Percentiles rank a stretch among this genome's conserved stretches.
phyloP scores from a whole-genome alignment of 2,329 filamentous ascomycete genomes.

The Talaromyces amestolkiae region DNA sequence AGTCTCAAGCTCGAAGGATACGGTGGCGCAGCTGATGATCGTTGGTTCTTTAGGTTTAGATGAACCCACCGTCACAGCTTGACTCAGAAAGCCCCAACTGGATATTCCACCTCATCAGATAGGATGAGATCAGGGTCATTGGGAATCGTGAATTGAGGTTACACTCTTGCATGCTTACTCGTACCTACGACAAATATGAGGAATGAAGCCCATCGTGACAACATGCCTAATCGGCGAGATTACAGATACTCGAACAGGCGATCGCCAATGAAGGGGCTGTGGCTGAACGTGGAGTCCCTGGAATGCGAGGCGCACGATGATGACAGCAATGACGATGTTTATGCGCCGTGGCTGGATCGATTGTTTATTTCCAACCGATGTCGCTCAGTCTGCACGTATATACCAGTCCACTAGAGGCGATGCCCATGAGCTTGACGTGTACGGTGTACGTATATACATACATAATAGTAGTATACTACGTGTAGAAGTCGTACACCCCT shows the following conservation, averaged over 20 bases:
- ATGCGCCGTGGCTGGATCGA: neutral
- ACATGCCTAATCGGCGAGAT: neutral
- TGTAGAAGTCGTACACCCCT: neutral
- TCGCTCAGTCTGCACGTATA: neutral
- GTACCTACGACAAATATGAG: neutral
- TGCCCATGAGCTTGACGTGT: neutral
- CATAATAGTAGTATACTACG: too few relatives aligned
- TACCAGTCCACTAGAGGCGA: neutral
- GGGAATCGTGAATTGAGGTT: neutral
- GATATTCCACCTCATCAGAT: neutral
- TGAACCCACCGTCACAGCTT: neutral
- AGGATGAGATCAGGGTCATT: neutral
- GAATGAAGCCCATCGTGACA: neutral
- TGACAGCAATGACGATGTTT: slow-evolving; percentile 2
- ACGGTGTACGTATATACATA: neutral
- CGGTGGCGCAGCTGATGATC: slow-evolving; percentile 3
- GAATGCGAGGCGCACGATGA: slow-evolving; percentile 1
- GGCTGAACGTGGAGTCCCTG: slow-evolving; percentile 1
- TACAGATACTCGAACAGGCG: neutral
- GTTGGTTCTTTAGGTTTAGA: neutral
- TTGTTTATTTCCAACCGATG: neutral
- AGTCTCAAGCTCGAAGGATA: neutral
- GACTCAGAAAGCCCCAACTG: neutral
- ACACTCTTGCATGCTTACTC: neutral
- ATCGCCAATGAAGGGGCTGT: neutral